Conservation (phyloP, 176 grass and related monocot genomes). For the Pontederia crassipes region DNA sequence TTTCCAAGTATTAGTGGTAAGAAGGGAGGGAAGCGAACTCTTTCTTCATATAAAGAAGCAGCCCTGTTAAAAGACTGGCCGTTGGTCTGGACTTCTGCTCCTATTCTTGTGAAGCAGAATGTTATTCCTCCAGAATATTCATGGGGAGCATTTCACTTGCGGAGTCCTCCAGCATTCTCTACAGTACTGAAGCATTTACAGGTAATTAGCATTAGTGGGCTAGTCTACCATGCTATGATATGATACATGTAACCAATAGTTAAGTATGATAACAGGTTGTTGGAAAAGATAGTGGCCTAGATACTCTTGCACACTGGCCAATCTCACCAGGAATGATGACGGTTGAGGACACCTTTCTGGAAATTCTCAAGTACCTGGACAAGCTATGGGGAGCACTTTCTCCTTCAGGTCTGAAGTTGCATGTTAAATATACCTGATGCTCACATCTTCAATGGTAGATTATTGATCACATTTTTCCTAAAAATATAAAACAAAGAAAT, state of each 20-base stretch:
- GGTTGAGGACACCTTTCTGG: constrained; percentile 72
- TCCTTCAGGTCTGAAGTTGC: constrained; percentile 48
- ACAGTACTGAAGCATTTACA: constrained; percentile 81
- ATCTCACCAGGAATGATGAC: constrained; percentile 64
- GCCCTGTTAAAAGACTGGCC: constrained; percentile 84
- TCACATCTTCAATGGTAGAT: not conserved
- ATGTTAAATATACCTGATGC: constrained; percentile 12
- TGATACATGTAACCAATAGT: constrained; percentile 19
- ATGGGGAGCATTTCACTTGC: constrained; percentile 74
- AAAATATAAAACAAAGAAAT: too few relatives aligned
- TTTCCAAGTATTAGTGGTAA: constrained; percentile 97
- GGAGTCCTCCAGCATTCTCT: constrained; percentile 76
- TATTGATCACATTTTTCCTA: not conserved
- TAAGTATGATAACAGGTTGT: constrained; percentile 51
- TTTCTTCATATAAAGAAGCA: constrained; percentile 80
- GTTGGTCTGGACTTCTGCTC: constrained; percentile 75
- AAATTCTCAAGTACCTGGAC: constrained; percentile 73
- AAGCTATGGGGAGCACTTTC: constrained; percentile 80
- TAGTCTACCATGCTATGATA: constrained; percentile 5
- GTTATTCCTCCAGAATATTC: constrained; percentile 89
- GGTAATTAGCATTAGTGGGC: constrained; percentile 32
- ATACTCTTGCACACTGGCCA: constrained; percentile 91
- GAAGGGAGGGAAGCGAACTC: constrained; percentile 75
- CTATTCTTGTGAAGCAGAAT: constrained; percentile 75
- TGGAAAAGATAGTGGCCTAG: constrained; percentile 87